phyloP scores from a whole-genome alignment of 1,139 yeast species.

The Debaryomyces nepalensis region DNA sequence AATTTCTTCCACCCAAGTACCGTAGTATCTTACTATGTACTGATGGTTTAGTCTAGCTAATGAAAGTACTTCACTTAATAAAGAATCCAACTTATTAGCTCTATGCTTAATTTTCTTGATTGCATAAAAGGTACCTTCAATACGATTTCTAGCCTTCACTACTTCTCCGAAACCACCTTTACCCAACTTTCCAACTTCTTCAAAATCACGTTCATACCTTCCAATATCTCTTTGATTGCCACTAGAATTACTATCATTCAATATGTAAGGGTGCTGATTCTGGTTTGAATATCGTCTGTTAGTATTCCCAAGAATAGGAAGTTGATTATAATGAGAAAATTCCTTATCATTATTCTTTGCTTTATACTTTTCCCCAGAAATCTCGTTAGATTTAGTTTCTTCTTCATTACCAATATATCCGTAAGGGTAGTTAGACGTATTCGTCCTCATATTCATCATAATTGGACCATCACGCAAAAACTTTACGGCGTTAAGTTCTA shows the following conservation, averaged over 20 bases:
- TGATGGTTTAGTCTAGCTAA: conserved; percentile 92
- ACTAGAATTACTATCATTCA: conserved; percentile 7
- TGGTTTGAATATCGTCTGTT: conserved; percentile 27
- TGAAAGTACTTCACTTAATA: conserved; percentile 88
- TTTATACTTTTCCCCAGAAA: neutral
- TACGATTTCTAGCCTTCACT: conserved; percentile 87
- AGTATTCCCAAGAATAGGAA: conserved; percentile 3
- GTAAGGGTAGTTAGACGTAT: neutral
- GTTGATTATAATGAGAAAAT: neutral
- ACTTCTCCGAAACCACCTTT: conserved; percentile 98
- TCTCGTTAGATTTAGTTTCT: too few relatives aligned
- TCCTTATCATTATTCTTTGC: conserved; percentile 1
- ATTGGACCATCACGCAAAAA: conserved; percentile 75
- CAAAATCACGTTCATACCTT: conserved; percentile 71
- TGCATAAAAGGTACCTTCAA: conserved; percentile 95
- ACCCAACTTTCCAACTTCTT: conserved; percentile 90
- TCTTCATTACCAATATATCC: conserved; percentile 5
- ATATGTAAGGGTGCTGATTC: conserved; percentile 16
- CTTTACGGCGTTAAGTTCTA: conserved; percentile 82
- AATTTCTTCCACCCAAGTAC: conserved; percentile 93
- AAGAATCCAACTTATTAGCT: conserved; percentile 75
- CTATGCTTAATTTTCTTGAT: conserved; percentile 88
- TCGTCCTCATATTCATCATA: conserved; percentile 13
- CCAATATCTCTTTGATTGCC: conserved; percentile 26
- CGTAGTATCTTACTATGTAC: conserved; percentile 92